phyloP scores from a whole-genome alignment of 805 yeast species.

The Pichia nakasei region DNA sequence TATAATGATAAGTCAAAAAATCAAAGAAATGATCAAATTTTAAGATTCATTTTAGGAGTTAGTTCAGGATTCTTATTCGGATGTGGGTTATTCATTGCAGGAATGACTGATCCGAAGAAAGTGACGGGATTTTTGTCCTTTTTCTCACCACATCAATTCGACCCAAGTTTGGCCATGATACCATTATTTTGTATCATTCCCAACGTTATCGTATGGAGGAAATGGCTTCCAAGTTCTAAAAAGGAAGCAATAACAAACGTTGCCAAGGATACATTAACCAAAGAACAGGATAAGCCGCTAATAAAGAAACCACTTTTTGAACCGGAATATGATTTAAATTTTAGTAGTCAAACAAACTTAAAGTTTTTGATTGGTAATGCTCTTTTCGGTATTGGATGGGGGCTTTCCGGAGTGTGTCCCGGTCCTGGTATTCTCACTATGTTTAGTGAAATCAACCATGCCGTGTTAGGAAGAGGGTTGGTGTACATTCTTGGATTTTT shows the following conservation, averaged over 20 bases:
- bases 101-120: slow-evolving; percentile 37
- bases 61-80: slow-evolving; percentile 32
- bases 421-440: slow-evolving; percentile 38
- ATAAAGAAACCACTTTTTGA: slow-evolving; percentile 16
- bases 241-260: neutral
- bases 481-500: slow-evolving; percentile 14
- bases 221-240: slow-evolving; percentile 13
- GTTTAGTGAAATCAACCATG: slow-evolving; percentile 15
- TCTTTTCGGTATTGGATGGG: slow-evolving; percentile 48
- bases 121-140: slow-evolving; percentile 39
- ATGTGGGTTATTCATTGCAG: slow-evolving; percentile 37
- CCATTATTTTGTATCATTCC: slow-evolving; percentile 37
- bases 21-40: neutral
- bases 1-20: neutral
- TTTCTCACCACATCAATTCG: slow-evolving; percentile 28
- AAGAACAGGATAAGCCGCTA: neutral
- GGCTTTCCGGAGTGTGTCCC: slow-evolving; percentile 42
- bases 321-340: slow-evolving; percentile 19
- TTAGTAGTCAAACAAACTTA: slow-evolving; percentile 16
- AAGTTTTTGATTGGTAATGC: slow-evolving; percentile 34
- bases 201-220: slow-evolving; percentile 31
- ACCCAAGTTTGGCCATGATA: slow-evolving; percentile 40
- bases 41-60: slow-evolving; percentile 15
- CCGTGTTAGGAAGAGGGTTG: slow-evolving; percentile 23
- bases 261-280: neutral